Evolutionary conservation across 2,329 filamentous ascomycete species (phyloP).

Genomic region (Coniella lustricola): DNA sequence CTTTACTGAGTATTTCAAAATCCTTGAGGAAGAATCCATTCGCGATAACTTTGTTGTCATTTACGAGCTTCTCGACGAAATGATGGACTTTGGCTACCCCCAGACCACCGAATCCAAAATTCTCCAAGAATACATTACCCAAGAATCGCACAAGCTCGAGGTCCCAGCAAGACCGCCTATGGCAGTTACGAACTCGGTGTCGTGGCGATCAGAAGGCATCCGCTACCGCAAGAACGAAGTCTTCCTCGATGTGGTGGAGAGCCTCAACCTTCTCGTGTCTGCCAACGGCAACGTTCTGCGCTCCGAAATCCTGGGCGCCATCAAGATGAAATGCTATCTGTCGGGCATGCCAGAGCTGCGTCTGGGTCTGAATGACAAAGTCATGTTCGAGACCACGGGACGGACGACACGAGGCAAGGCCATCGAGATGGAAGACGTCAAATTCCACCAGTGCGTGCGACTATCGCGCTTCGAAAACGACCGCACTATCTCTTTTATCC

Average conservation of each 20-base stretch:
- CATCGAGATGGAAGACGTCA: slow-evolving; percentile 99
- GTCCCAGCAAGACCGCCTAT: slow-evolving; percentile 94
- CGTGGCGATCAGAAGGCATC: slow-evolving; percentile 96
- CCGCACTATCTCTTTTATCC: slow-evolving; percentile 96
- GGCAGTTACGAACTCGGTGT: slow-evolving; percentile 95
- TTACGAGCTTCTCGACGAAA: slow-evolving; percentile 96
- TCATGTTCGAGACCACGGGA: slow-evolving; percentile 98
- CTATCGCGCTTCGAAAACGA: slow-evolving; percentile 97
- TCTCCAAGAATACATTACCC: slow-evolving; percentile 97
- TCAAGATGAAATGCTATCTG: slow-evolving; percentile 99
- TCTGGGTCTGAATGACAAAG: slow-evolving; percentile 94
- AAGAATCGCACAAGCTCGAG: slow-evolving; percentile 97
- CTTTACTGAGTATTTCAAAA: slow-evolving; percentile 99
- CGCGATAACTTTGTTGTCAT: slow-evolving; percentile 99
- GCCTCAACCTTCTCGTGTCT: slow-evolving; percentile 89
- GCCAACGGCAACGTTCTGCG: slow-evolving; percentile 91
- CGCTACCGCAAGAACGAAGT: slow-evolving; percentile 99
- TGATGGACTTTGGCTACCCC: slow-evolving; percentile 99
- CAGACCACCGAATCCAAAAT: slow-evolving; percentile 99
- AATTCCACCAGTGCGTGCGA: slow-evolving; percentile 97
- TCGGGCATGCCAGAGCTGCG: slow-evolving; percentile 97
- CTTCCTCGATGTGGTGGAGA: slow-evolving; percentile 95
- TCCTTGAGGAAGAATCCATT: slow-evolving; percentile 96
- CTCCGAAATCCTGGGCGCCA: slow-evolving; percentile 90
- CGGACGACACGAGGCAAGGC: slow-evolving; percentile 90